Percentiles rank a stretch among this genome's conserved stretches.
These are phyloP conservation scores for Penicillium bialowiezense DNA, from an alignment of 495 filamentous ascomycete genomes.

Conservation along the genomic window DNA sequence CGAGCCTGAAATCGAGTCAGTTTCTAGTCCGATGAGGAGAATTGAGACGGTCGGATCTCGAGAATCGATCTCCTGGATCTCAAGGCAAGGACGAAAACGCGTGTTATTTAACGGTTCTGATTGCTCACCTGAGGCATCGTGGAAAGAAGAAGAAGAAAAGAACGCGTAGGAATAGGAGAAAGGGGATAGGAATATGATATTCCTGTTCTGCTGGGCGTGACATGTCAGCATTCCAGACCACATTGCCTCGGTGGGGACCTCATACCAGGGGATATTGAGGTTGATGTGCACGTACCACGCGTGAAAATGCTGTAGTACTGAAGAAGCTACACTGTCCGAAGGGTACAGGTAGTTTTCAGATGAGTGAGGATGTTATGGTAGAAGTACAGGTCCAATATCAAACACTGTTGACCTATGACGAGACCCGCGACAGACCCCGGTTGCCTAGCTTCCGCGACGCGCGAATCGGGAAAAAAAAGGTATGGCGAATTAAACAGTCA, in stretches of 20 bases:
- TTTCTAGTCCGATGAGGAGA: constrained; percentile 3
- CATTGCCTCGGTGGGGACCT: constrained; percentile 36
- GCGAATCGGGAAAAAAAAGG: constrained; percentile 17
- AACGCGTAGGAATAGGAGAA: constrained; percentile 28
- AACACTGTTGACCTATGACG: constrained; percentile 9
- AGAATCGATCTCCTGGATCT: not conserved
- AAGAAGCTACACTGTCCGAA: constrained; percentile 28
- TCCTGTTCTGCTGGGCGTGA: constrained; percentile 20
- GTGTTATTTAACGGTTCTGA: constrained; percentile 11
- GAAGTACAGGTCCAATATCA: constrained; percentile 16
- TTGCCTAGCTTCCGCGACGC: constrained; percentile 26
- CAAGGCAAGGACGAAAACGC: constrained; percentile 15
- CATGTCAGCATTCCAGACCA: constrained; percentile 43
- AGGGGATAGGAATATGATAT: constrained; percentile 31
- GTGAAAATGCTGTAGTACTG: constrained; percentile 36
- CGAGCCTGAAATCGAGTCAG: constrained; percentile 45
- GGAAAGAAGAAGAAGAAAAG: constrained; percentile 20
- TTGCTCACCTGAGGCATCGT: constrained; percentile 47
- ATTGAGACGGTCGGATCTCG: not conserved
- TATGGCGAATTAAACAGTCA: constrained; percentile 13
- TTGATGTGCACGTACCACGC: constrained; percentile 42
- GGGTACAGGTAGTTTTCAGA: constrained; percentile 13
- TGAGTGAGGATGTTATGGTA: constrained; percentile 21
- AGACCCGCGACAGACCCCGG: constrained; percentile 20
- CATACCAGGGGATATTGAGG: constrained; percentile 36